Base-by-base conservation (phyloP, 805 yeast species). In the Ogataea degrootiae region DNA sequence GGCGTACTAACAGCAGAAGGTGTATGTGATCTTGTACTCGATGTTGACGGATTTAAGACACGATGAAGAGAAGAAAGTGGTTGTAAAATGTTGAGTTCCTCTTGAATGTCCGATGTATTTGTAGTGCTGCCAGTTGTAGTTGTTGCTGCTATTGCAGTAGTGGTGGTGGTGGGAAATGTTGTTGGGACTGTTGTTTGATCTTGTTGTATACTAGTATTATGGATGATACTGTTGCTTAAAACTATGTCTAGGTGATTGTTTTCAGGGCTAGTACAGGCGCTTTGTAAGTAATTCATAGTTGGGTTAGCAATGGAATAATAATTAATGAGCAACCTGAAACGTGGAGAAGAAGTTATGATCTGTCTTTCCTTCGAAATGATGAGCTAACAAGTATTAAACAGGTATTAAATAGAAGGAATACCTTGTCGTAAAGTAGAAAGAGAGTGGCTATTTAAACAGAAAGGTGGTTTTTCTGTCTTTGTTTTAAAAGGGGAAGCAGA, bases 231-330 rank as follows among this genome's bases (percentile, higher is more conserved):
- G 39, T 53, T 47, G 23, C 46, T 44, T 23, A 57, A 29, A 19
- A 55, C 61, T 16, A 47, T 26, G 34, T 57, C 60, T 43, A 57
- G 50, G 37, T 47, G 48, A 35, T 43, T 54, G 14, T 43, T 16
- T 40, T 54, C 58, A 34, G 61, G 56, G 34, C 54, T 54, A 14
- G 48, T 49, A 40, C 61, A 57, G 16, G 55, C 43, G 34, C 51
- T 53, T 39, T 51, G 55, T n/a, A 57, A 39, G 15, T 47, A 52
- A 41, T 53, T 54, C 61, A 57, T 56, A 5, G 12, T 40, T 19
- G 11, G 39, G 9, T 14, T 41, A 14, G 19, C 19, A 19, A 9
- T 21, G 11, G 15, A 22, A 9, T 6, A 23, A 37, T 14, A 37
- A 22, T 22, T 14, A 15, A 26, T 11, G 16, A 16, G 11, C 21